Evolutionary conservation across 2,329 filamentous ascomycete species (phyloP), one percentile per base, ranked within the genome.

Genomic region (Periconia sp.): DNA sequence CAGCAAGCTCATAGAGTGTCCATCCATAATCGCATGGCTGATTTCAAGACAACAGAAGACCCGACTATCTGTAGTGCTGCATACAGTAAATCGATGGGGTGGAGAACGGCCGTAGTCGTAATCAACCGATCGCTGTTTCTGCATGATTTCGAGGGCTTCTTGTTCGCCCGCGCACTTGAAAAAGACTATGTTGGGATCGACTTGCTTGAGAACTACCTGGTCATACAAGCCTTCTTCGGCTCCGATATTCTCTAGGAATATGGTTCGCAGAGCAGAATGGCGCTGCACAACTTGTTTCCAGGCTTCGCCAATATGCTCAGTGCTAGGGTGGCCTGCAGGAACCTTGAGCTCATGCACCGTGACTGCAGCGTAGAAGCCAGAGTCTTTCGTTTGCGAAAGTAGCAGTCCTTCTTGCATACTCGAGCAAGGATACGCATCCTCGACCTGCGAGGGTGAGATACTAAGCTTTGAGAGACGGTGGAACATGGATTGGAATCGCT

Each of bases 391-490:
- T 31, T 64, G 63, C 8, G 63, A 66, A 6, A 68, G 37, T 2
- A 68, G 36, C 4, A 68, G 50, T 0, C 61, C 64, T 44, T 66
- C 62, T 21, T 68, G 64, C 62, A 68, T 66, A 19, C 48, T 60
- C 17, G 61, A 65, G 32, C 61, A 62, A 8, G 62, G 64, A 40
- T 66, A 65, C 3, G 56, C 58, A 43, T 77, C 73, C 46, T 78
- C 74, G 3, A 76, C 52, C 3, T 73, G 46, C 17, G 65, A 62
- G 7, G 65, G 59, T 0, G 46, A 19, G 16, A 75, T 53, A 9
- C 71, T 70, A 40, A 73, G 45, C 3, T 50, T 54, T 3, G 70
- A 67, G 1, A 78, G 51, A 35, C 64, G 74, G 5, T 68, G 54
- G 0, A 69, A 44, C 48, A 78, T 65, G 0, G 52, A 46, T n/a